Percentiles rank a stretch among this genome's conserved stretches.
Conservation (phyloP, 352 stramenopile species). For the Pythium sp. region DNA sequence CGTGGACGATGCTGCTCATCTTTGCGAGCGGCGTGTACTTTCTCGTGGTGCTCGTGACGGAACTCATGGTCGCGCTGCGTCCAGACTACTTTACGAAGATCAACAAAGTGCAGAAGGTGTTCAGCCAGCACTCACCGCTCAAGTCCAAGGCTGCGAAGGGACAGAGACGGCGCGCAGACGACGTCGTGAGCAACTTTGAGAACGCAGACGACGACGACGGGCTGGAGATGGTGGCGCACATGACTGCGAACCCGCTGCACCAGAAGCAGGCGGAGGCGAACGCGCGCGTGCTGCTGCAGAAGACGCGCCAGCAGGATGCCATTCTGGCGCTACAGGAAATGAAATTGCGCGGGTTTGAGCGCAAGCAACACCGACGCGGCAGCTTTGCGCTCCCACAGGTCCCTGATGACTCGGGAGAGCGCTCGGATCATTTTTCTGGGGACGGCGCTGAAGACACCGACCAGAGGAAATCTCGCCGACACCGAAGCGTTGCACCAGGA, state of each 20-base stretch:
- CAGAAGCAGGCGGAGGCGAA: slow-evolving; percentile 44
- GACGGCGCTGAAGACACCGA: slow-evolving; percentile 9
- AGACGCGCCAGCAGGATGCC: slow-evolving; percentile 42
- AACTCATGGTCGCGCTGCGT: slow-evolving; percentile 58
- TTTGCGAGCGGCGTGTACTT: slow-evolving; percentile 61
- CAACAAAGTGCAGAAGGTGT: slow-evolving; percentile 57
- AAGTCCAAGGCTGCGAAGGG: slow-evolving; percentile 18
- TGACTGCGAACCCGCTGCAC: slow-evolving; percentile 62
- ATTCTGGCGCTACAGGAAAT: slow-evolving; percentile 53
- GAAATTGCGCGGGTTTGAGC: slow-evolving; percentile 39
- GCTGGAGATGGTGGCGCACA: slow-evolving; percentile 64
- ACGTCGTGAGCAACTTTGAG: slow-evolving; percentile 21
- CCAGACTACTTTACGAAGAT: slow-evolving; percentile 65
- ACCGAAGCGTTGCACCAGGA: not conserved
- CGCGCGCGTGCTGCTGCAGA: slow-evolving; percentile 28
- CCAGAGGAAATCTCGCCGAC: slow-evolving; percentile 19
- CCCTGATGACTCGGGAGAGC: not conserved
- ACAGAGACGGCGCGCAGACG: slow-evolving; percentile 17
- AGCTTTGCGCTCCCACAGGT: slow-evolving; percentile 15
- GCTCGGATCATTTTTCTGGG: not conserved
- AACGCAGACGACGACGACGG: slow-evolving; percentile 44
- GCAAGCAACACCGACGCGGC: slow-evolving; percentile 24
- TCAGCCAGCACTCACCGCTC: slow-evolving; percentile 28
- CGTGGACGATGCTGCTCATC: slow-evolving; percentile 54
- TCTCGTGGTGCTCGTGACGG: slow-evolving; percentile 52